These are phyloP conservation scores for Fusarium xylarioides DNA, from an alignment of 2,329 filamentous ascomycete genomes.

Conservation along the genomic window DNA sequence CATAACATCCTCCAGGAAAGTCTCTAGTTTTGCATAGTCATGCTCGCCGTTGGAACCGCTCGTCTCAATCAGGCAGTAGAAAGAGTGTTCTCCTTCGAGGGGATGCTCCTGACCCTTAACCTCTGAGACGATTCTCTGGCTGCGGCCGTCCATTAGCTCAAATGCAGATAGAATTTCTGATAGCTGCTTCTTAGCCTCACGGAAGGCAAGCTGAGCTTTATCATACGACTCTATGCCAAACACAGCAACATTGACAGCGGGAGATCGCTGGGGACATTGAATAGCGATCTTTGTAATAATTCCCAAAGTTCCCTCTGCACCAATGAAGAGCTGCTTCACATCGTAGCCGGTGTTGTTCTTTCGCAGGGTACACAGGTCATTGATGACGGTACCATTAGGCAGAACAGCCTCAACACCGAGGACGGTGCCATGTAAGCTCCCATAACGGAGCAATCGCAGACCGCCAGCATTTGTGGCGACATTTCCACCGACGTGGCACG, in stretches of 20 bases:
- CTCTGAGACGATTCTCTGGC: conserved; percentile 78
- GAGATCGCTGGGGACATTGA: conserved; percentile 85
- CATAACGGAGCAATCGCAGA: conserved; percentile 87
- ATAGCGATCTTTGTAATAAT: conserved; percentile 93
- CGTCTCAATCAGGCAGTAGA: conserved; percentile 97
- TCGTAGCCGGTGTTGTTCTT: conserved; percentile 99
- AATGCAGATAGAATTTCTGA: conserved; percentile 97
- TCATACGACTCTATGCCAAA: conserved; percentile 92
- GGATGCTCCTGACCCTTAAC: conserved; percentile 82
- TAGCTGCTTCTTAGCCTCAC: conserved; percentile 87
- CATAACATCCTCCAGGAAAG: conserved; percentile 93
- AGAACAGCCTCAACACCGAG: conserved; percentile 93
- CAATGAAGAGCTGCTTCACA: conserved; percentile 95
- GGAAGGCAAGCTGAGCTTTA: conserved; percentile 85
- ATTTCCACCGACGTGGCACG: conserved; percentile 95
- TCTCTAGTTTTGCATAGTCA: conserved; percentile 88
- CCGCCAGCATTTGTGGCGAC: conserved; percentile 96
- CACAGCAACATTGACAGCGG: conserved; percentile 93
- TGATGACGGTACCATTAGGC: conserved; percentile 89
- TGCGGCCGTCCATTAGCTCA: conserved; percentile 92
- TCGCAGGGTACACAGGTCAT: conserved; percentile 86
- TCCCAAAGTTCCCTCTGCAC: conserved; percentile 92
- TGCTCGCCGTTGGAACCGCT: conserved; percentile 95
- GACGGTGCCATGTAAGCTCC: conserved; percentile 91
- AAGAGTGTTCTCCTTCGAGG: conserved; percentile 84